phyloP scores from a whole-genome alignment of 2,329 filamentous ascomycete species.

The Furcasterigmium sp. region DNA sequence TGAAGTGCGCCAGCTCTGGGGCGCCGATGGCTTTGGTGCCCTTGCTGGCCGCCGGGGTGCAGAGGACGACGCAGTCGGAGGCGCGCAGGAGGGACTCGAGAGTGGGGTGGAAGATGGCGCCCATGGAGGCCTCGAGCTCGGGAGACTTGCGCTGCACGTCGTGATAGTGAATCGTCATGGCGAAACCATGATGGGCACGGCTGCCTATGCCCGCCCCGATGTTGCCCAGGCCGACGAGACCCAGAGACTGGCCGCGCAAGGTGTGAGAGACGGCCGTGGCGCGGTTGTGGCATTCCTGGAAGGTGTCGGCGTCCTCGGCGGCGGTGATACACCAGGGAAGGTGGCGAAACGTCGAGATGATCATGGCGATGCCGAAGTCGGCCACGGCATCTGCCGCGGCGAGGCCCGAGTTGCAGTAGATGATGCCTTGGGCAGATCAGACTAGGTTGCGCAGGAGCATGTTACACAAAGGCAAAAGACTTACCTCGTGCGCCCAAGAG shows the following conservation, averaged over 20 bases:
- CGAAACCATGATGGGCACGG: conserved; percentile 46
- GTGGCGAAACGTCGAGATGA: conserved; percentile 64
- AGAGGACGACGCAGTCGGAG: conserved; percentile 58
- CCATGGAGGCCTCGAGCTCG: conserved; percentile 32
- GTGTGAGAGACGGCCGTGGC: conserved; percentile 58
- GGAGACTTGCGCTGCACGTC: conserved; percentile 48
- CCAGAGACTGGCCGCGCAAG: conserved; percentile 54
- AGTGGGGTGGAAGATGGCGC: conserved; percentile 43
- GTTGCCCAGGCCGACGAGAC: conserved; percentile 65
- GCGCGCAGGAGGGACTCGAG: conserved; percentile 46
- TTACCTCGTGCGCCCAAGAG: conserved; percentile 54
- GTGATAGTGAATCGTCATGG: conserved; percentile 62
- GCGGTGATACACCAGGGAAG: conserved; percentile 59
- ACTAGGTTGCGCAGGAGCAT: background rate
- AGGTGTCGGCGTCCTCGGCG: conserved; percentile 36
- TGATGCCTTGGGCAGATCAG: conserved; percentile 37
- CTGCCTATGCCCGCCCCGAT: conserved; percentile 59
- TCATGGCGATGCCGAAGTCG: conserved; percentile 64
- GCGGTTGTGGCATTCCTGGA: conserved; percentile 53
- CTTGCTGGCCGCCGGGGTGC: conserved; percentile 47
- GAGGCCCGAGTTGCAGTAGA: conserved; percentile 69
- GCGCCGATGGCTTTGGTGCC: conserved; percentile 38
- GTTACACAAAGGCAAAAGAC: conserved; percentile 6
- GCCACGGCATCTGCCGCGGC: conserved; percentile 69
- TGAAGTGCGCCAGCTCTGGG: conserved; percentile 43